Evolutionary conservation across 192 early-diverging fungal species (phyloP), one percentile per base, ranked within the genome.

Genomic region (Entophlyctis helioformis): DNA sequence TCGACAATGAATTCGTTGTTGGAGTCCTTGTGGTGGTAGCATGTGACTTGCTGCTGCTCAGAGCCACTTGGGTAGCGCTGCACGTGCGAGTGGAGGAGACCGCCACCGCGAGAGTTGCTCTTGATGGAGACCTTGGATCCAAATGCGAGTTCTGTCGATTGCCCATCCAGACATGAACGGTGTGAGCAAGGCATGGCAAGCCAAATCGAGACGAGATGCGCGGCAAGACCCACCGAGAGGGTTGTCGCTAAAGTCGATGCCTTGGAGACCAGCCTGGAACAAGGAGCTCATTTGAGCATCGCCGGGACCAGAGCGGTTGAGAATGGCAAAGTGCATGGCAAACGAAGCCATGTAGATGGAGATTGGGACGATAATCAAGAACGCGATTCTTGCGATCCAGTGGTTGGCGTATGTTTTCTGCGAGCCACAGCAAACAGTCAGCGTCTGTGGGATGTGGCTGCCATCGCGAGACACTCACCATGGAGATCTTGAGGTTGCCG

Each of bases 21-120:
- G 40, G 33, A 27, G 57, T 98, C 96, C 53, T 86, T 89, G 65
- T 94, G 84, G 26, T 81, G 78, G 57, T 98, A 98, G 25, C 83
- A 83, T 0, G 96, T 96, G 21, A 98, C 72, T 62, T 98, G 96
- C 60, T 98, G 96, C 64, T 98, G 96, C 65, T 82, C 79, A 9
- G 89, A 93, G 15, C 86, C 84, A 18, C 64, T 65, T 0, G 89
- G 90, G 45, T 82, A 98, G 13, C 61, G 62, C 60, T 92, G 84
- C 18, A 77, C 50, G 56, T 98, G 96, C 24, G 96, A 98, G 56
- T 98, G 96, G 34, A 98, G 73, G 38, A 96, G 57, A 15, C 90
- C 96, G 16, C 84, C 87, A 8, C 88, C 89, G 45, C 76, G 80
- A 3, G 74, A 73, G 39, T 73, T 80, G 38, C 82, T 91, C 51